A percentile compares a stretch with the other conserved stretches of the same genome.
Conservation (phyloP, 805 yeast species). For the Barnettozyma sucrosica region DNA sequence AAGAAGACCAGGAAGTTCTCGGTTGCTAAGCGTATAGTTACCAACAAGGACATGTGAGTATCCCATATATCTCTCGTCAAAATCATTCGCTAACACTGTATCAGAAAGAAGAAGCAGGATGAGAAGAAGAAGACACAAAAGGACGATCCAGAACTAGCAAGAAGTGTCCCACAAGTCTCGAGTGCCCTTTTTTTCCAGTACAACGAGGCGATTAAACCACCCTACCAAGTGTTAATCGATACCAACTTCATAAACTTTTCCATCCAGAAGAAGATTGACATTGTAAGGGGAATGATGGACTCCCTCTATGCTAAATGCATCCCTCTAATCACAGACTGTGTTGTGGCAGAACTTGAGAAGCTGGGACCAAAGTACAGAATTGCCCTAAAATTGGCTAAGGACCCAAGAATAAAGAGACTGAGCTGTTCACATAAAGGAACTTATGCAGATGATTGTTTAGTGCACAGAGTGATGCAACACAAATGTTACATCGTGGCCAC, state of each 20-base stretch:
- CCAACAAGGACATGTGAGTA: conserved; percentile 56
- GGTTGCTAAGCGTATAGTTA: conserved; percentile 77
- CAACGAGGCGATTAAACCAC: conserved; percentile 94
- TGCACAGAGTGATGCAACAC: conserved; percentile 88
- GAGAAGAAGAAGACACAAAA: conserved; percentile 32
- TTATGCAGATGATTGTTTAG: conserved; percentile 97
- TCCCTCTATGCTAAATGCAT: conserved; percentile 90
- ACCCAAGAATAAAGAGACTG: conserved; percentile 82
- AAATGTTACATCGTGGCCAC: conserved; percentile 97
- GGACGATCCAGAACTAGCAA: conserved; percentile 73
- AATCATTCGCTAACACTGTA: conserved; percentile 2
- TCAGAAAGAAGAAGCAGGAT: conserved; percentile 36
- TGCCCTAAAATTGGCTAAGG: conserved; percentile 87
- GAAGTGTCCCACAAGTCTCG: conserved; percentile 85
- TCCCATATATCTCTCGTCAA: neutral
- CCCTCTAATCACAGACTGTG: conserved; percentile 95
- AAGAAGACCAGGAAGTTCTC: conserved; percentile 96
- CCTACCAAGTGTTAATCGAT: conserved; percentile 92
- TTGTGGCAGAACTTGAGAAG: conserved; percentile 95
- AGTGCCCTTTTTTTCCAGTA: conserved; percentile 93
- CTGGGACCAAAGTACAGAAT: conserved; percentile 92
- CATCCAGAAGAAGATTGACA: conserved; percentile 90
- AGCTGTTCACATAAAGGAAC: conserved; percentile 93
- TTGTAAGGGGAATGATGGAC: conserved; percentile 97
- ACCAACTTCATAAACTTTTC: conserved; percentile 96